These are phyloP conservation scores for Suillus variegatus DNA, from an alignment of 768 basidiomycete species.

Conservation along the genomic window DNA sequence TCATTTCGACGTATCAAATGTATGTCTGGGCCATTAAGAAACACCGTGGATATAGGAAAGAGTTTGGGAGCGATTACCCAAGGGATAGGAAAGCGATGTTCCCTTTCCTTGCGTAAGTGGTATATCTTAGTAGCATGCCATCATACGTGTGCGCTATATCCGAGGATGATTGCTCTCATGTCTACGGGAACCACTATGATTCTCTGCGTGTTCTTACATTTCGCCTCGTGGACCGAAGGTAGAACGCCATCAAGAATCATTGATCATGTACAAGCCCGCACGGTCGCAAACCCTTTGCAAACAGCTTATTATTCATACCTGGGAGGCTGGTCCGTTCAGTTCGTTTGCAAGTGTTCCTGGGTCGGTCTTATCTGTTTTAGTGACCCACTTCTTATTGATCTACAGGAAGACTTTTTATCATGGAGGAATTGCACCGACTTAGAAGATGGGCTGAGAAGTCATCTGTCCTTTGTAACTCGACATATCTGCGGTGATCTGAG, in stretches of 20 bases:
- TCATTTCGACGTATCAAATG: constrained; percentile 69
- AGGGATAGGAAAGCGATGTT: constrained; percentile 73
- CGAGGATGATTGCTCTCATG: background rate
- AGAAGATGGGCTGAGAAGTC: background rate
- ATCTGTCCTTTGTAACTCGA: background rate
- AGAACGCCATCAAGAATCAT: background rate
- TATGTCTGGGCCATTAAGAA: constrained; percentile 88
- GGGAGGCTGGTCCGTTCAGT: background rate
- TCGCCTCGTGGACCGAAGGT: background rate
- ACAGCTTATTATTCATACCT: background rate
- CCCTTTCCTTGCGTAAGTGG: constrained; percentile 50
- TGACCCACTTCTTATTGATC: background rate
- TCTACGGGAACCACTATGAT: background rate
- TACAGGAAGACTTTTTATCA: background rate
- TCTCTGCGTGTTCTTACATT: background rate
- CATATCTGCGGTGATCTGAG: background rate
- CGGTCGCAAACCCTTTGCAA: background rate
- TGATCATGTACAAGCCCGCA: background rate
- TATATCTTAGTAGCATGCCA: background rate
- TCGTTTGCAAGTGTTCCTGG: background rate
- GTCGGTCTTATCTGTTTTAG: background rate
- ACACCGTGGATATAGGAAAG: constrained; percentile 86
- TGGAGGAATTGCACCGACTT: background rate
- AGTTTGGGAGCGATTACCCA: constrained; percentile 88
- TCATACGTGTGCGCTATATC: background rate